Evolutionary conservation across 768 basidiomycete species (phyloP), one percentile per base, ranked within the genome.

Genomic region (Coprinopsis cinerea): DNA sequence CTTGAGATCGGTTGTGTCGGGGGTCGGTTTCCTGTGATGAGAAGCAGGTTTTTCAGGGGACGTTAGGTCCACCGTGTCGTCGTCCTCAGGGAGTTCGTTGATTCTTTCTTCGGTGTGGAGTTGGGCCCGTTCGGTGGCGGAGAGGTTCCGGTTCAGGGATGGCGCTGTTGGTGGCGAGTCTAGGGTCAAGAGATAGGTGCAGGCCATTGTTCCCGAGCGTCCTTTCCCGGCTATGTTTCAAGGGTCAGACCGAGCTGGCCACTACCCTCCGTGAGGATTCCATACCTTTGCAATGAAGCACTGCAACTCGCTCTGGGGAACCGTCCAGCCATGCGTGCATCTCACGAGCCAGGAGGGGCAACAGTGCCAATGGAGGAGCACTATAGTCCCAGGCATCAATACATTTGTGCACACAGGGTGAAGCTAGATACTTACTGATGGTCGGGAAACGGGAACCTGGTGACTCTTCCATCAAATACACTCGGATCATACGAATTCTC

Each of bases 371-470:
- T 0, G 92, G 91, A 1, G 92, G 90, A 3, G 85, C 82, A 63
- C 85, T 87, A 54, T 17, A 4, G 48, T 39, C 36, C 30, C 30
- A 17, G 43, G 20, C 7, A 35, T 2, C 26, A 0, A 32, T 6
- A 35, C 18, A 15, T 25, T 18, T 26, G 24, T n/a, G 22, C 18
- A 15, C 11, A 1, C 13, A 43, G n/a, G 14, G 10, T 48, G 20
- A 22, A 35, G 23, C 5, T 4, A 44, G 13, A 17, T 40, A 74
- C 86, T 64, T 55, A 88, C 82, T 92, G 88, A 61, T 94, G 92
- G 61, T 94, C 92, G 18, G 92, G 92, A 61, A 90, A 92, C 0
- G 92, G 92, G 59, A 86, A 92, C 45, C 91, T 71, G 57, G 85
- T 89, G 15, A 92, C 85, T 35, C 88, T 72, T 6, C 83, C 81